Evolutionary conservation across 2,329 filamentous ascomycete genomes (phyloP).

Genomic region (Monosporascus ibericus): DNA sequence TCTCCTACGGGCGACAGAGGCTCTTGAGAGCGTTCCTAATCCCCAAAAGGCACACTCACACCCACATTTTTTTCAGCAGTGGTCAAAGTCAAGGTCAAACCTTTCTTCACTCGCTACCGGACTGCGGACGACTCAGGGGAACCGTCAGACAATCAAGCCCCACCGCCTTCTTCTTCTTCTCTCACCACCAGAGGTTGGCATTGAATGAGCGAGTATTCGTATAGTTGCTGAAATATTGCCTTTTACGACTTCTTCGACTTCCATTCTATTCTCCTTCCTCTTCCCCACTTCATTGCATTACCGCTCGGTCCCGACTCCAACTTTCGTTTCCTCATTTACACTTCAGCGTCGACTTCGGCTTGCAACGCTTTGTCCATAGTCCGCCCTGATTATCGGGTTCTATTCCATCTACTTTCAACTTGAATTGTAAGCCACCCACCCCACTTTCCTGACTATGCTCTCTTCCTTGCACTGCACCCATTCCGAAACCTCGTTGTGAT

Average conservation of each 20-base stretch:
- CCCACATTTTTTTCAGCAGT: neutral
- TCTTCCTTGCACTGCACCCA: too few relatives aligned
- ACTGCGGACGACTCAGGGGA: neutral
- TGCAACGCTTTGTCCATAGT: neutral
- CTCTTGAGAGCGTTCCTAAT: too few relatives aligned
- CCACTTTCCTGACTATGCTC: too few relatives aligned
- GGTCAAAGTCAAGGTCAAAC: neutral
- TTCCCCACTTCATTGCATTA: slow-evolving; percentile 3
- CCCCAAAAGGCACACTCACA: too few relatives aligned
- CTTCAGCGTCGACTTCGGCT: neutral
- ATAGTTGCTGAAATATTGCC: slow-evolving; percentile 38
- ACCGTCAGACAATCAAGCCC: neutral
- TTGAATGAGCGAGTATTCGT: slow-evolving; percentile 10
- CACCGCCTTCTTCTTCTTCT: neutral
- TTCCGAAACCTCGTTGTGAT: too few relatives aligned
- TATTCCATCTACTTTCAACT: too few relatives aligned
- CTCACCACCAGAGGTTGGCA: neutral
- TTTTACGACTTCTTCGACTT: slow-evolving; percentile 10
- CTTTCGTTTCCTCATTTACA: neutral
- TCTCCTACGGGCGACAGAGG: too few relatives aligned
- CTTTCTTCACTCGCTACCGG: neutral
- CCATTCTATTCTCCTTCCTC: slow-evolving; percentile 9
- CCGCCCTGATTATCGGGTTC: too few relatives aligned
- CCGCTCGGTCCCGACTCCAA: slow-evolving; percentile 1
- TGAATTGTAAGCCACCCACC: too few relatives aligned